Evolutionary conservation across 805 yeast genomes (phyloP), one percentile per base, ranked within the genome.

Genomic region (Candida chauliodis): DNA sequence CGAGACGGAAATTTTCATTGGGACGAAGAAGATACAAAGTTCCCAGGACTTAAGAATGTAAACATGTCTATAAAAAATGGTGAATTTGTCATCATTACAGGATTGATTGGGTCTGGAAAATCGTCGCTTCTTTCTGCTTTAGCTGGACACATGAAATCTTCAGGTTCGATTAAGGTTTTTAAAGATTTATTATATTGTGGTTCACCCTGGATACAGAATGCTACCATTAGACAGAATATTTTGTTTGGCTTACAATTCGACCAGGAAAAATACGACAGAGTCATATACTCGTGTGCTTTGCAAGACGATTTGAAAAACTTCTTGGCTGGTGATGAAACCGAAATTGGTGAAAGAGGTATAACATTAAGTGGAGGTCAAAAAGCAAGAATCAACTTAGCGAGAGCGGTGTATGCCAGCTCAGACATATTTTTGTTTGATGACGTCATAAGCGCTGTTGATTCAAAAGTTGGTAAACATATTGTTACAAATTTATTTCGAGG

Each of bases 321-420:
- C 36, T 65, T 67, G 4, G 63, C 62, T 24, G 55, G 61, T 10
- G 73, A 68, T 47, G 40, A 48, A 31, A 67, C 73, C 14, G 73
- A 68, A 48, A 63, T 68, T 38, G 73, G 73, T 37, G 73, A 68
- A 50, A 55, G 69, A 41, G 73, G 73, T 39, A 55, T 67, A 36
- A 68, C 69, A 1, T 57, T 68, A 30, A 65, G 71, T 25, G 73
- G 73, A 18, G 73, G 73, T 13, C 73, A 68, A 51, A 66, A 66
- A 47, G 72, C 73, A 17, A 52, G 73, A 49, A 61, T 68, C 36
- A 65, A 60, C 47, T 58, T 68, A 52, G 73, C 73, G 15, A 58
- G 73, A 50, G 70, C 73, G 5, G 61, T 56, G 22, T 68, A 68
- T 48, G 50, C 63, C 8, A 51, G 54, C 27, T 52, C 63, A 8